Percentiles rank a stretch among this genome's conserved stretches.
phyloP scores from a whole-genome alignment of 495 filamentous ascomycete species.

The Penicillium lividum region DNA sequence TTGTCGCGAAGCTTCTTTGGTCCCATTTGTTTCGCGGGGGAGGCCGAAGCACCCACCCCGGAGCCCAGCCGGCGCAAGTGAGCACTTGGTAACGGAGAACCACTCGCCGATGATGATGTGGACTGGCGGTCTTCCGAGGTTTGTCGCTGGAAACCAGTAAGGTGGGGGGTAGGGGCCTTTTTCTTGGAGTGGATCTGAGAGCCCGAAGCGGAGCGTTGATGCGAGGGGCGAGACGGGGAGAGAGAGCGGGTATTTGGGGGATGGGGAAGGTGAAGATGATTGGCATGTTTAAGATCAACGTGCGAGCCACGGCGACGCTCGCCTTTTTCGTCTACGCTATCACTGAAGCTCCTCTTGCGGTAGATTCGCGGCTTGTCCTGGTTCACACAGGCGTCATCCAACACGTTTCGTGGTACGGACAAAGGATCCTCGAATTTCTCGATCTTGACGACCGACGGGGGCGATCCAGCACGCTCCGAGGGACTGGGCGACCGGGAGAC shows the following conservation, averaged over 20 bases:
- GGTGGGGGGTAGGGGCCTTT: conserved; percentile 52
- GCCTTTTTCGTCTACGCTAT: conserved; percentile 40
- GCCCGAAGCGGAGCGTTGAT: conserved; percentile 63
- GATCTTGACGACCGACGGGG: conserved; percentile 37
- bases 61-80: conserved; percentile 66
- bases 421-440: conserved; percentile 39
- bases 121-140: conserved; percentile 67
- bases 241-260: conserved; percentile 56
- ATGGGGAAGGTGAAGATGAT: conserved; percentile 5
- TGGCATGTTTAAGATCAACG: conserved; percentile 6
- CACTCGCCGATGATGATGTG: conserved; percentile 71
- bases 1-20: conserved; percentile 83
- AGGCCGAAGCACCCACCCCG: conserved; percentile 56
- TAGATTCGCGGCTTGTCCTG: conserved; percentile 27
- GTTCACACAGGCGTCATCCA: conserved; percentile 21
- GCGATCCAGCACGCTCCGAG: conserved; percentile 24
- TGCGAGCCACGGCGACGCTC: conserved; percentile 28
- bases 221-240: conserved; percentile 60
- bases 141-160: conserved; percentile 44
- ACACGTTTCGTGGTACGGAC: conserved; percentile 25
- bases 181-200: conserved; percentile 50
- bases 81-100: conserved; percentile 68
- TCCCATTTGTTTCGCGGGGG: conserved; percentile 63
- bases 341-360: conserved; percentile 47
- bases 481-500: conserved; percentile 31